Conservation (phyloP, 805 yeast species). For the Pichia paraexigua region DNA sequence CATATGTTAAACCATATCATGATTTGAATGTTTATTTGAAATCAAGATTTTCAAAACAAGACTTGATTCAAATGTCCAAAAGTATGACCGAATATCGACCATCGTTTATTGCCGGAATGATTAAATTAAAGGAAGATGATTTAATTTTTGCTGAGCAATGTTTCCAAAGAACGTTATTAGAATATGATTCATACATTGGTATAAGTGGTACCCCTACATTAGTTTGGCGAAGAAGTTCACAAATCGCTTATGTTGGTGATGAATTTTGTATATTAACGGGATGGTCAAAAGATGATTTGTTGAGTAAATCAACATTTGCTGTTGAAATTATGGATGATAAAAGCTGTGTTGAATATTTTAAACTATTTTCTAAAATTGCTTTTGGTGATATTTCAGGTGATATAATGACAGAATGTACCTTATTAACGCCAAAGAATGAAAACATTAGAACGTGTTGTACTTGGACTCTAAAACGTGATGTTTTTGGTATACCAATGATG, state of each 20-base stretch:
- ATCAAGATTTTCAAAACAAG: conserved; percentile 54
- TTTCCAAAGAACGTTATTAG: conserved; percentile 84
- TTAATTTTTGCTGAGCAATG: conserved; percentile 93
- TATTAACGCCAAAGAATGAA: conserved; percentile 51
- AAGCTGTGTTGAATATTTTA: conserved; percentile 81
- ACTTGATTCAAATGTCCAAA: conserved; percentile 71
- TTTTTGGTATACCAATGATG: conserved; percentile 97
- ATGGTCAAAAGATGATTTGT: conserved; percentile 67
- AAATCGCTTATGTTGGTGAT: conserved; percentile 89
- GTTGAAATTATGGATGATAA: conserved; percentile 82
- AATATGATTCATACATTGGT: conserved; percentile 77
- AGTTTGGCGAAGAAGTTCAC: conserved; percentile 94
- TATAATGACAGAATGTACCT: conserved; percentile 79
- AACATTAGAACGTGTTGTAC: conserved; percentile 68
- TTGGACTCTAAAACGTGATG: conserved; percentile 92
- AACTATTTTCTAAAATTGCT: conserved; percentile 74
- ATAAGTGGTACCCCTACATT: conserved; percentile 90
- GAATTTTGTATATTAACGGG: conserved; percentile 90
- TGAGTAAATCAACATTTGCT: conserved; percentile 62
- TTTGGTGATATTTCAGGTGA: conserved; percentile 87
- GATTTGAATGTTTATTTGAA: conserved; percentile 66
- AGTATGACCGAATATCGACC: conserved; percentile 89
- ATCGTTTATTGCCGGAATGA: conserved; percentile 85
- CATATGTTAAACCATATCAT: conserved; percentile 89
- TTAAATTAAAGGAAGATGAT: conserved; percentile 82